Percentiles rank a stretch among this genome's conserved stretches.
phyloP scores from a whole-genome alignment of 148 eudicot genomes.

The Silene latifolia region DNA sequence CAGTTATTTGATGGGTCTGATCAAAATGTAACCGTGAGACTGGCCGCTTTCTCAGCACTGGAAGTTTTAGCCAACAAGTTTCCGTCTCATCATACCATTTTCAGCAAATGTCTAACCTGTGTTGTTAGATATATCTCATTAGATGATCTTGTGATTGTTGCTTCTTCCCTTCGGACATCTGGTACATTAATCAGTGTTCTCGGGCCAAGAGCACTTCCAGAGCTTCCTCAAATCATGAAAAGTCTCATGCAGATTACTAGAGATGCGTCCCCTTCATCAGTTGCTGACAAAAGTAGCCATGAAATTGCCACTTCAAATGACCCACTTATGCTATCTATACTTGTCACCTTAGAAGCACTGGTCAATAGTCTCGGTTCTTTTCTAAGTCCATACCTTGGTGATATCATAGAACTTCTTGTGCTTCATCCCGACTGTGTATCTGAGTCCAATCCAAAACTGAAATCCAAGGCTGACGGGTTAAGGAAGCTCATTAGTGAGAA shows the following conservation, averaged over 20 bases:
- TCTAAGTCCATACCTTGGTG: conserved; percentile 71
- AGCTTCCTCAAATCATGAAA: conserved; percentile 81
- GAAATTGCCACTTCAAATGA: conserved; percentile 34
- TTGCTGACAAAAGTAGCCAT: conserved; percentile 9
- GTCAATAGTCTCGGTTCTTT: conserved; percentile 80
- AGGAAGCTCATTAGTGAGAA: conserved; percentile 65
- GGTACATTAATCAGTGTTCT: conserved; percentile 77
- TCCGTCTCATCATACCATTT: conserved; percentile 52
- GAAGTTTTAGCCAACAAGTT: conserved; percentile 62
- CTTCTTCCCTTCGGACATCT: conserved; percentile 59
- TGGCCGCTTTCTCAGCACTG: conserved; percentile 63
- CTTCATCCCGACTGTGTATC: conserved; percentile 53
- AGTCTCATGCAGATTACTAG: conserved; percentile 38
- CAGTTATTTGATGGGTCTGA: conserved; percentile 40
- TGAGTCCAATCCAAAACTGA: conserved; percentile 48
- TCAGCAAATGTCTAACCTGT: conserved; percentile 57
- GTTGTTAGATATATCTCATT: conserved; percentile 52
- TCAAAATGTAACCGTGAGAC: conserved; percentile 42
- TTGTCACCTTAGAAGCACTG: conserved; percentile 70
- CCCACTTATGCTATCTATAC: conserved; percentile 44
- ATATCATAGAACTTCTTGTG: conserved; percentile 59
- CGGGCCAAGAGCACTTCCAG: conserved; percentile 68
- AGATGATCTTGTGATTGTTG: conserved; percentile 49
- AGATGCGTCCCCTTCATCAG: conserved; percentile 24
- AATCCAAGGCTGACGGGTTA: conserved; percentile 61